Evolutionary conservation across 305 asterid species (phyloP).

Genomic region (Plantago coronopus): DNA sequence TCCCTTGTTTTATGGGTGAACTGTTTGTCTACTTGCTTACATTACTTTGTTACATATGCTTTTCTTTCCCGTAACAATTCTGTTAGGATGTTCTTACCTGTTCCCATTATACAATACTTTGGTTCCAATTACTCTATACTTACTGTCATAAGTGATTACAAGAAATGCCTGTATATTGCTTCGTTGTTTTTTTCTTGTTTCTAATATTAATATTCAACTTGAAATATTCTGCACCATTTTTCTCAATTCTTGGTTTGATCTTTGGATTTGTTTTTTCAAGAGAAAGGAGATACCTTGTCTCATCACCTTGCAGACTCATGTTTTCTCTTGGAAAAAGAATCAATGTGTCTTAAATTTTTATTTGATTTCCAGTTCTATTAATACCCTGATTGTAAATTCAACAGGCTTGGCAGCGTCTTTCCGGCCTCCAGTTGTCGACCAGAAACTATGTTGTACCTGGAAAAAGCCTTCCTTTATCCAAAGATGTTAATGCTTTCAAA

Average conservation of each 20-base stretch:
- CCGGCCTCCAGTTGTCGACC: constrained; percentile 63
- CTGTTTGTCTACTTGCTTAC: neutral
- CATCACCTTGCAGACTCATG: constrained; percentile 14
- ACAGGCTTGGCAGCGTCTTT: constrained; percentile 91
- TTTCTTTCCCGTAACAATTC: neutral
- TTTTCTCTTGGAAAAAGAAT: neutral
- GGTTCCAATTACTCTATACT: no score
- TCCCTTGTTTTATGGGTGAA: no score
- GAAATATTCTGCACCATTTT: neutral
- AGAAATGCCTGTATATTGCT: no score
- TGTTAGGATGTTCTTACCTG: no score
- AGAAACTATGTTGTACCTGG: constrained; percentile 71
- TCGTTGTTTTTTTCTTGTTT: no score
- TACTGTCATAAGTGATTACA: no score
- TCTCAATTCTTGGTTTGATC: constrained; percentile 9
- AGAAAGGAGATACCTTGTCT: constrained; percentile 17
- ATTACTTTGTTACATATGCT: neutral
- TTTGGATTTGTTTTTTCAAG: constrained; percentile 4
- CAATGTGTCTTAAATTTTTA: constrained; percentile 1
- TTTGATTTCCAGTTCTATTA: constrained; percentile 16
- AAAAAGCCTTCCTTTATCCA: constrained; percentile 50
- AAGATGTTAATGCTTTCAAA: constrained; percentile 32
- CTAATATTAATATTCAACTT: neutral
- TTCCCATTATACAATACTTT: no score
- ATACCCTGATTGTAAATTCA: constrained; percentile 23